Evolutionary conservation across 257 asterid species (phyloP), one percentile per base, ranked within the genome.

Genomic region (Nicotiana paniculata): DNA sequence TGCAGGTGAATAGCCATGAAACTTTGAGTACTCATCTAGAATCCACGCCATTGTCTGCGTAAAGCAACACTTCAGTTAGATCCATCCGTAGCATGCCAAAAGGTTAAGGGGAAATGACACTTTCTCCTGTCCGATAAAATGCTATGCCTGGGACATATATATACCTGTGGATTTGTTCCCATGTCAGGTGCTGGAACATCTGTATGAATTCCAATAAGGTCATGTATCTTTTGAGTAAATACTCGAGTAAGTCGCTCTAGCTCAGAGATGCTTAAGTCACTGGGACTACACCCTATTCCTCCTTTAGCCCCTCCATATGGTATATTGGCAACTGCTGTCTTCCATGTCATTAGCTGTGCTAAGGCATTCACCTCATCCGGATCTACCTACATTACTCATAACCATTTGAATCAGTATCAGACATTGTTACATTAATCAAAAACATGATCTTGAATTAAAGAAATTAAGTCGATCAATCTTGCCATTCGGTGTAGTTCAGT

Each of bases 251-350:
- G 89, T 75, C 99, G 82, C 80, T 96, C 99, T 0, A 94, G 93
- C 89, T 96, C 99, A 7, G 98, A 89, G 17, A 86, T 18, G 83
- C 90, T 90, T 84, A 96, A 69, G 0, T 93, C 97, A 4, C 93
- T 86, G 1, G 99, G 97, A 48, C 82, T 86, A 84, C 98, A 95
- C 28, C 99, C 99, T 32, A 96, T 93, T 6, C 99, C 99, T 66
- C 99, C 99, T 81, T 96, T 96, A 43, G 98, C 99, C 18, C 99
- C 99, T 12, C 99, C 99, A 57, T 96, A 96, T 11, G 99, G 99
- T 55, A 96, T 90, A 89, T 96, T 91, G 11, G 97, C 98, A 6
- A 96, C 98, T 0, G 97, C 98, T n/a, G 98, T 92, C 87, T 96
- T 96, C 99, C 99, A 96, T 35, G 99, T 96, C 99, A 96, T 96